Evolutionary conservation across 179 eudicot genomes (phyloP), one percentile per base, ranked within the genome.

Genomic region (Beta lomatogona): DNA sequence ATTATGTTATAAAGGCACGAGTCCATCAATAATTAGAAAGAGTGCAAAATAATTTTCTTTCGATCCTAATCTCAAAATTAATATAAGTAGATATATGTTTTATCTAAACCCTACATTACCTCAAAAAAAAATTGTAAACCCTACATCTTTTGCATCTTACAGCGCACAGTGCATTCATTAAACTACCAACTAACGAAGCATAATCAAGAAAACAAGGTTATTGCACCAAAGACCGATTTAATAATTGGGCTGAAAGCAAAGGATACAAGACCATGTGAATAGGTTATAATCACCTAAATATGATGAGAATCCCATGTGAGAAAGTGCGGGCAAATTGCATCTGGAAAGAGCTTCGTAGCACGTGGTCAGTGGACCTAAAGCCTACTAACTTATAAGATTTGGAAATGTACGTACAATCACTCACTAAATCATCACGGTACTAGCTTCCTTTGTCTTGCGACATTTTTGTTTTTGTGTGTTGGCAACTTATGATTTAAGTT

Each of bases 341-440:
- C 36, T 78, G 80, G 73, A 80, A 80, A 73, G 78, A 31, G n/a
- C 64, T 66, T 36, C 28, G 16, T 84, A 55, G 66, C 80, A 77
- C 81, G 78, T 84, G 81, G 78, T 77, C 11, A 67, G 80, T 72
- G 81, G 77, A 72, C 76, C 80, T 64, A 58, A 70, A 77, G 9
- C 55, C 61, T 65, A 54, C 19, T 65, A 46, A 80, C 54, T n/a
- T 57, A 28, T 10, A 7, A 50, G 45, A 59, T 55, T 7, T 9
- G 68, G 13, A 73, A 50, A 22, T 50, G 59, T 71, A 59, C 82
- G 82, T 80, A 80, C 82, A 41, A 60, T 72, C 59, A 28, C 46
- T n/a, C 5, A 61, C 45, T 5, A 4, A 65, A 44, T 64, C 19
- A 31, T 57, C 58, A 46, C 63, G 31, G 46, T 50, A 41, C 1